Percentiles rank a stretch among this genome's conserved stretches.
Evolutionary conservation across 1,284 basidiomycete genomes (phyloP).

Genomic region (Peniophora sp.): DNA sequence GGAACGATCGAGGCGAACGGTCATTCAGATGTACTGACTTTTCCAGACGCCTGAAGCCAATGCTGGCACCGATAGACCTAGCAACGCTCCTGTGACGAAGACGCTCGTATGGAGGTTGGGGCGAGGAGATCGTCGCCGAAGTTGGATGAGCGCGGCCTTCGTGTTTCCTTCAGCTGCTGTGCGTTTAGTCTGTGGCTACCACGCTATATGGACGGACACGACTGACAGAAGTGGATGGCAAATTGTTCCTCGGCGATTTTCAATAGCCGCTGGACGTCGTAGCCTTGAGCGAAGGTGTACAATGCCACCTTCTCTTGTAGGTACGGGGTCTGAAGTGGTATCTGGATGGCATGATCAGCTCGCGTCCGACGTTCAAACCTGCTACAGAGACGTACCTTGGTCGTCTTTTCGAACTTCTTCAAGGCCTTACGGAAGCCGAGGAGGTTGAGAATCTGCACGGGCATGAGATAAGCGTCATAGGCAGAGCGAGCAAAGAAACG

Average conservation of each 20-base stretch:
- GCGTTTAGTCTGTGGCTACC: background rate
- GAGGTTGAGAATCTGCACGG: conserved; percentile 71
- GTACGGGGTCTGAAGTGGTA: conserved; percentile 60
- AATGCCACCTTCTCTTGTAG: conserved; percentile 71
- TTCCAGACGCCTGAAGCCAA: conserved; percentile 61
- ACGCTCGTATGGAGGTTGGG: conserved; percentile 73
- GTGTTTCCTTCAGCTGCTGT: conserved; percentile 69
- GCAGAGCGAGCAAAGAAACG: conserved; percentile 14
- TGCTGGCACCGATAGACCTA: conserved; percentile 79
- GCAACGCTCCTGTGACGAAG: conserved; percentile 66
- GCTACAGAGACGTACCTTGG: conserved; percentile 37
- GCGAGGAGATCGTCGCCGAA: conserved; percentile 49
- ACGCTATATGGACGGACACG: conserved; percentile 2
- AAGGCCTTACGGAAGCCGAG: conserved; percentile 88
- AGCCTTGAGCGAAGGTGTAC: conserved; percentile 54
- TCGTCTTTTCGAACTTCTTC: conserved; percentile 91
- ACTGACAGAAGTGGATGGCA: conserved; percentile 65
- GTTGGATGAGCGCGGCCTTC: conserved; percentile 67
- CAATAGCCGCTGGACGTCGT: conserved; percentile 59
- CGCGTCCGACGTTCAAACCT: background rate
- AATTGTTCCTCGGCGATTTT: conserved; percentile 70
- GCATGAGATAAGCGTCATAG: background rate
- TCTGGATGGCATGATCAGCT: conserved; percentile 24
- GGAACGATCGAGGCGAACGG: conserved; percentile 1
- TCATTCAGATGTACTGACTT: conserved; percentile 36